These are phyloP conservation scores for Thozetella sp. DNA, from an alignment of 495 filamentous ascomycete genomes.

Conservation along the genomic window DNA sequence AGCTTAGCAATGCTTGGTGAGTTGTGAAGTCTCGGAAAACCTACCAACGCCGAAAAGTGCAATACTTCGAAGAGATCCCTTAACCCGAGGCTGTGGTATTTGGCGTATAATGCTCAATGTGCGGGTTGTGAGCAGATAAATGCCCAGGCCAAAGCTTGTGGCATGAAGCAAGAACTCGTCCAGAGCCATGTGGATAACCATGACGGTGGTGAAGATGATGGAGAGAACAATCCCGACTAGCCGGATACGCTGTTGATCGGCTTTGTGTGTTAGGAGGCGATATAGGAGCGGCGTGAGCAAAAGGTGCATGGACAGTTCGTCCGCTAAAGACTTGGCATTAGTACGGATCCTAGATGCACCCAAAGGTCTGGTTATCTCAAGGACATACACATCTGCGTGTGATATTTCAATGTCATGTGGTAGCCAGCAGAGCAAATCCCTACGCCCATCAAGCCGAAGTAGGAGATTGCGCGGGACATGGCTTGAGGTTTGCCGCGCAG, in stretches of 20 bases:
- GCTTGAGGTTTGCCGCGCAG: conserved; percentile 8
- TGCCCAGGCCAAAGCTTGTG: not conserved
- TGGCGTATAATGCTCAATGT: not conserved
- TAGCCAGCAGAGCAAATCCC: conserved; percentile 8
- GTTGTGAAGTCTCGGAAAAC: not conserved
- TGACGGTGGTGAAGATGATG: conserved; percentile 5
- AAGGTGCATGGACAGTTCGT: conserved; percentile 10
- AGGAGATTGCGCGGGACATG: conserved; percentile 18
- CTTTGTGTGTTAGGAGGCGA: conserved; percentile 5
- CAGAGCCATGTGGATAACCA: conserved; percentile 9
- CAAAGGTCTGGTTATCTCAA: not conserved
- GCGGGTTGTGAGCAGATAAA: conserved; percentile 2
- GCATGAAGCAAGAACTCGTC: conserved; percentile 10
- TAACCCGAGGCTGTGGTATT: not conserved
- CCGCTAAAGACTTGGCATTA: not conserved
- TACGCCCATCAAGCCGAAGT: conserved; percentile 1
- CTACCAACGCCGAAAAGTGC: not conserved
- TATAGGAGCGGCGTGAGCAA: conserved; percentile 2
- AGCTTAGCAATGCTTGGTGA: not conserved
- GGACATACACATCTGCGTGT: conserved; percentile 10
- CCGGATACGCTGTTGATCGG: not conserved
- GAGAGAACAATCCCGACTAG: not conserved
- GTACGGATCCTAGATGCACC: not conserved
- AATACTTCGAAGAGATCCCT: not conserved
- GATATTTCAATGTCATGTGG: conserved; percentile 10